Percentiles rank a stretch among this genome's conserved stretches.
These are phyloP conservation scores for Paramecium sexaurelia DNA, from an alignment of 73 alveolate species.

Conservation along the genomic window DNA sequence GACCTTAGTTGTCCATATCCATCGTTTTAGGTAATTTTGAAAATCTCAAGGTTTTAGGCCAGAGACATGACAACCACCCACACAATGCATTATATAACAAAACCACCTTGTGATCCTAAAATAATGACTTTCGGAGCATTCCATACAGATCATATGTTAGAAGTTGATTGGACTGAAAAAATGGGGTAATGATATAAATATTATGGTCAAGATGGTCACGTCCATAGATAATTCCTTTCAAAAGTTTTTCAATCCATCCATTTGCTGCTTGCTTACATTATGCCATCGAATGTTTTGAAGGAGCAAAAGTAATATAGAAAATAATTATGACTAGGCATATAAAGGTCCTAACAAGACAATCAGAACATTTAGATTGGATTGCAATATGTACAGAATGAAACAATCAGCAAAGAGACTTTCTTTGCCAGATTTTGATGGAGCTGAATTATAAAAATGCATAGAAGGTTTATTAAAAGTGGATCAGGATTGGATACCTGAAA, in stretches of 20 bases:
- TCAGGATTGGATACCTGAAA: conserved; percentile 83
- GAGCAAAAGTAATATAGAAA: conserved; percentile 65
- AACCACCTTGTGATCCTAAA: conserved; percentile 65
- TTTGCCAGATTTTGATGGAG: conserved; percentile 80
- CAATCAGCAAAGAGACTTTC: conserved; percentile 71
- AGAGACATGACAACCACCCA: conserved; percentile 49
- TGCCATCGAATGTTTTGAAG: conserved; percentile 85
- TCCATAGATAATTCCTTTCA: conserved; percentile 76
- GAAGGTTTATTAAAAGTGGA: conserved; percentile 76
- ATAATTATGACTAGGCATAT: conserved; percentile 64
- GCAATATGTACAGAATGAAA: conserved; percentile 78
- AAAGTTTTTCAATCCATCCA: conserved; percentile 78
- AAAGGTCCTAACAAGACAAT: conserved; percentile 62
- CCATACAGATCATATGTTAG: conserved; percentile 82
- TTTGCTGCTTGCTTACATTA: conserved; percentile 82
- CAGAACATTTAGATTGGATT: conserved; percentile 72
- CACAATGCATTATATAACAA: conserved; percentile 57
- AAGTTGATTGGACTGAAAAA: conserved; percentile 70
- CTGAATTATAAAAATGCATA: conserved; percentile 77
- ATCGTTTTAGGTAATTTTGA: background rate
- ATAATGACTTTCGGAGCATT: conserved; percentile 75
- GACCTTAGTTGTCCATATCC: background rate
- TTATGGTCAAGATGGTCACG: conserved; percentile 71
- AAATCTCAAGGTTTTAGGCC: conserved; percentile 21
- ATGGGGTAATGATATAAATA: conserved; percentile 60